Evolutionary conservation across 805 yeast genomes (phyloP).

Genomic region (Yarrowia divulgata): DNA sequence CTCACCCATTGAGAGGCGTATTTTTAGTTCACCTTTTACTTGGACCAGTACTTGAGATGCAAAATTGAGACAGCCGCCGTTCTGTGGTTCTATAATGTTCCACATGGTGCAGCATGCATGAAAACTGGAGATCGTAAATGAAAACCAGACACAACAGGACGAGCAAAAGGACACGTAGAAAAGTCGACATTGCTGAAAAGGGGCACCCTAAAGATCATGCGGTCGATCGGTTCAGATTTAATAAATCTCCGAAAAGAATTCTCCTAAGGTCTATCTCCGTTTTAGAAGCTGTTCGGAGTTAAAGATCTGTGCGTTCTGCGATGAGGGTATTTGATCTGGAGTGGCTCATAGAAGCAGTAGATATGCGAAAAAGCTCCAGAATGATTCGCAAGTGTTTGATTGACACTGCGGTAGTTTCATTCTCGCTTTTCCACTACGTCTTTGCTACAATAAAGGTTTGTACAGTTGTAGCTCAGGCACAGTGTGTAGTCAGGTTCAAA

Average conservation of each 20-base stretch:
- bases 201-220: background rate
- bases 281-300: background rate
- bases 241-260: background rate
- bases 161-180: background rate
- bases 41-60: background rate
- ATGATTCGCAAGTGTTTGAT: background rate
- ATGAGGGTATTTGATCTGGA: background rate
- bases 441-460: too few relatives aligned
- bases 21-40: background rate
- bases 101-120: conserved; percentile 22
- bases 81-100: conserved; percentile 20
- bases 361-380: too few relatives aligned
- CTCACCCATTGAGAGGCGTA: too few relatives aligned
- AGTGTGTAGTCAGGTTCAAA: too few relatives aligned
- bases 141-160: background rate
- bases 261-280: background rate
- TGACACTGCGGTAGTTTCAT: background rate
- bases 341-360: too few relatives aligned
- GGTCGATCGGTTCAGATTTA: background rate
- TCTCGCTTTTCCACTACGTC: too few relatives aligned
- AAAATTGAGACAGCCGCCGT: background rate
- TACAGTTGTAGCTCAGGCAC: too few relatives aligned
- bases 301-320: background rate
- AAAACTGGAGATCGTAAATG: conserved; percentile 9
- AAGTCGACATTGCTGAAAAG: background rate